These are phyloP conservation scores for Neoarthrinium moseri DNA, from an alignment of 2,329 filamentous ascomycete genomes.

Conservation along the genomic window DNA sequence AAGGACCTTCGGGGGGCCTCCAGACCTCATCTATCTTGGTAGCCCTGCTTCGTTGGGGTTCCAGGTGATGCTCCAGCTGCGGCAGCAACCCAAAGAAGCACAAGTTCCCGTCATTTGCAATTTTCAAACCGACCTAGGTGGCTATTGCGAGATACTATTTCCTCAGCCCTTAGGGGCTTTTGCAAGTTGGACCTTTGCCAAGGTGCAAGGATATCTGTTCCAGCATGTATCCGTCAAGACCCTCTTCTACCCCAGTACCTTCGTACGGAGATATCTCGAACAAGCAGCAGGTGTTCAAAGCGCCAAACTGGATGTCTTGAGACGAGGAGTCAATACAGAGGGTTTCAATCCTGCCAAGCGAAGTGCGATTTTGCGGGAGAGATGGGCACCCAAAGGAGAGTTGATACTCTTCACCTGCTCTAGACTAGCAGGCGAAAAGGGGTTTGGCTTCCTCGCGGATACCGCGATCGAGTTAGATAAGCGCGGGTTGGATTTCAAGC, in stretches of 20 bases:
- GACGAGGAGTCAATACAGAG: slow-evolving; percentile 63
- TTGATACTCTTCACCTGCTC: slow-evolving; percentile 66
- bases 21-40: slow-evolving; percentile 69
- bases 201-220: slow-evolving; percentile 67
- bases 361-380: slow-evolving; percentile 48
- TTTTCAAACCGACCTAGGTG: slow-evolving; percentile 70
- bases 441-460: slow-evolving; percentile 64
- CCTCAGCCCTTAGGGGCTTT: slow-evolving; percentile 59
- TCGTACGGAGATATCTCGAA: slow-evolving; percentile 60
- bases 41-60: slow-evolving; percentile 70
- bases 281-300: slow-evolving; percentile 49
- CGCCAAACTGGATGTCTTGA: slow-evolving; percentile 58
- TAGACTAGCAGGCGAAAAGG: slow-evolving; percentile 68
- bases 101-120: slow-evolving; percentile 65
- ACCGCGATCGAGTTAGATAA: slow-evolving; percentile 53
- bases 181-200: slow-evolving; percentile 60
- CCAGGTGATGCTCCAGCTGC: slow-evolving; percentile 67
- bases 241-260: slow-evolving; percentile 68
- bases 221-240: slow-evolving; percentile 59
- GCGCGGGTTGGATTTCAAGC: slow-evolving; percentile 57
- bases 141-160: slow-evolving; percentile 70
- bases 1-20: slow-evolving; percentile 55
- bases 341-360: slow-evolving; percentile 57
- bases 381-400: slow-evolving; percentile 61
- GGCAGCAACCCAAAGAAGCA: slow-evolving; percentile 52